Conservation (phyloP, 2,329 filamentous ascomycete species). For the Exophiala mesophila region DNA sequence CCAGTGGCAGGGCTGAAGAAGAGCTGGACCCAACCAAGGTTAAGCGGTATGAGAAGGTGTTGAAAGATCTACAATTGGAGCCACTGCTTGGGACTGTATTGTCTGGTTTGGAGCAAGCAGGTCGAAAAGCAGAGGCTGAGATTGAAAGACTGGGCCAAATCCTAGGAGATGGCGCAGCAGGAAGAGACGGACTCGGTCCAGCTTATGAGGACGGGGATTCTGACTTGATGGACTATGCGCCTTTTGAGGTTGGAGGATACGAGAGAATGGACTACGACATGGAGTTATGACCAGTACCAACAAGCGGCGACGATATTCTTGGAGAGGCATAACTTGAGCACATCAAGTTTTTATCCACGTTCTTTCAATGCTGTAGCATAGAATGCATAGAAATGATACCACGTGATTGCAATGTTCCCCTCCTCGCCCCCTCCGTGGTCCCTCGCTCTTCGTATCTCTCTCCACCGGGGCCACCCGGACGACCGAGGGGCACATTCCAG, state of each 20-base stretch:
- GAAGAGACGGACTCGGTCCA: neutral
- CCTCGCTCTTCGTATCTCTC: too few species aligned
- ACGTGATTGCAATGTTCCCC: too few species aligned
- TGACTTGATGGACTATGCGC: neutral
- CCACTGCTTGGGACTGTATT: conserved; percentile 56
- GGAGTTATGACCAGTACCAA: neutral
- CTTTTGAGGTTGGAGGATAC: conserved; percentile 1
- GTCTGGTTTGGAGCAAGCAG: conserved; percentile 55
- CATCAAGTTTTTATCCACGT: too few species aligned
- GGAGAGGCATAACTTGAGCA: too few species aligned
- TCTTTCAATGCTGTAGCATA: too few species aligned
- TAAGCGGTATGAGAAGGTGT: conserved; percentile 33
- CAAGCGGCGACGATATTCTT: too few species aligned
- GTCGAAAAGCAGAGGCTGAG: conserved; percentile 46
- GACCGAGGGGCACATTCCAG: too few species aligned
- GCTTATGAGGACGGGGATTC: neutral
- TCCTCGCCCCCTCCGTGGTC: too few species aligned
- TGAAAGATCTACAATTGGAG: conserved; percentile 59
- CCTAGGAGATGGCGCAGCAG: conserved; percentile 4
- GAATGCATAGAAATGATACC: too few species aligned
- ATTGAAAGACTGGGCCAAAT: conserved; percentile 30
- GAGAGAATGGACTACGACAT: conserved; percentile 1
- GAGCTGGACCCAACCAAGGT: conserved; percentile 22
- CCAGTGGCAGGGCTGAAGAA: conserved; percentile 26
- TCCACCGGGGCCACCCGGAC: too few species aligned